These are phyloP conservation scores for Globisporangium ultimum DNA, from an alignment of 352 stramenopile genomes.

Conservation along the genomic window DNA sequence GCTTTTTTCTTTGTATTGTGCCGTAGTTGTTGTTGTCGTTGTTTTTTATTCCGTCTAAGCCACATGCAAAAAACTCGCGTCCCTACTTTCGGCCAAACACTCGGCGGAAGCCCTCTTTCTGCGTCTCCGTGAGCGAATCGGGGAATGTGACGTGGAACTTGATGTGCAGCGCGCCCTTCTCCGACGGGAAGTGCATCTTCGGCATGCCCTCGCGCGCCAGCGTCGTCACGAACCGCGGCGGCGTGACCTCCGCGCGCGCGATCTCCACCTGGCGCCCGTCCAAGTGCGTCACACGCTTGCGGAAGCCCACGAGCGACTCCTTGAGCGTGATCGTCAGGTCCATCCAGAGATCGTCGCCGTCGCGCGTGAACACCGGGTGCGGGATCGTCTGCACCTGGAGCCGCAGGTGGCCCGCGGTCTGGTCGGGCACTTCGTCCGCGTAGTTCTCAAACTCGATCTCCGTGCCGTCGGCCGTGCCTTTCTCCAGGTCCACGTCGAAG, in stretches of 20 bases:
- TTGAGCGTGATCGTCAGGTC: constrained; percentile 94
- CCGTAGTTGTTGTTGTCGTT: neutral
- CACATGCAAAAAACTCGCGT: neutral
- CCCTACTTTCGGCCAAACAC: constrained; percentile 44
- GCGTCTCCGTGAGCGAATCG: constrained; percentile 78
- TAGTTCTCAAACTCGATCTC: constrained; percentile 93
- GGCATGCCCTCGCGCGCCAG: constrained; percentile 95
- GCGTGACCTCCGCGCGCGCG: constrained; percentile 85
- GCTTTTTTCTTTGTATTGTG: constrained; percentile 1
- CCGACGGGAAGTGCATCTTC: constrained; percentile 84
- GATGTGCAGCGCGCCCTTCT: constrained; percentile 90
- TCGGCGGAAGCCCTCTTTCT: constrained; percentile 64
- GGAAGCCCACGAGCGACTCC: constrained; percentile 94
- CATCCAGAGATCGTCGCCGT: constrained; percentile 95
- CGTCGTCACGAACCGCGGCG: constrained; percentile 89
- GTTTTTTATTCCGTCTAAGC: neutral
- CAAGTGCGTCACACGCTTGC: constrained; percentile 89
- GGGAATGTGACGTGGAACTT: constrained; percentile 96
- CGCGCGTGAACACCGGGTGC: constrained; percentile 88
- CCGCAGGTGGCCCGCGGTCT: constrained; percentile 91
- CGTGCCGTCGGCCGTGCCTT: constrained; percentile 92
- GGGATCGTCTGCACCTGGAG: constrained; percentile 87
- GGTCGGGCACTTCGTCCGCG: constrained; percentile 85
- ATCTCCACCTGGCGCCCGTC: constrained; percentile 91
- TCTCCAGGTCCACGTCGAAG: constrained; percentile 95